phyloP scores from a whole-genome alignment of 441 rosid species.

The Hura crepitans region DNA sequence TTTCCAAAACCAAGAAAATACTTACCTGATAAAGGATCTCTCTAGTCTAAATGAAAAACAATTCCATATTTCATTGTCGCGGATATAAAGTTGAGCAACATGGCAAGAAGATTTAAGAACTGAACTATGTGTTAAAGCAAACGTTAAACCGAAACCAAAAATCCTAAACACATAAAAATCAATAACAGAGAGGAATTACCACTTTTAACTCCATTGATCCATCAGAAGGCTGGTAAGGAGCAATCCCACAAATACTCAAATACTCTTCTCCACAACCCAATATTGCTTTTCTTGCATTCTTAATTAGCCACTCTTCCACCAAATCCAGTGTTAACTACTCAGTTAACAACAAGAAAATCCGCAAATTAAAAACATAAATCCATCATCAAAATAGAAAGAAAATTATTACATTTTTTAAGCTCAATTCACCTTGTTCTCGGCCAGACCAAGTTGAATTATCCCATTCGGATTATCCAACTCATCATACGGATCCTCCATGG shows the following conservation, averaged over 20 bases:
- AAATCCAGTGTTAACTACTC: constrained; percentile 75
- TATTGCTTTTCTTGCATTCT: constrained; percentile 54
- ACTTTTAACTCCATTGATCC: constrained; percentile 67
- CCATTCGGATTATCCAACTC: constrained; percentile 51
- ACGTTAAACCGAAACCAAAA: neutral
- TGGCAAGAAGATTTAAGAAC: neutral
- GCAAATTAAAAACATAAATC: neutral
- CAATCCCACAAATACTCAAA: constrained; percentile 55
- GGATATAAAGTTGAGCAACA: neutral
- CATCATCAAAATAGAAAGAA: constrained; percentile 6
- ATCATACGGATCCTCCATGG: constrained; percentile 55
- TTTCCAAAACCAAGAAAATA: neutral
- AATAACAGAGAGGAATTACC: constrained; percentile 34
- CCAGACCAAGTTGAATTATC: constrained; percentile 59
- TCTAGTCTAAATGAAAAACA: no score
- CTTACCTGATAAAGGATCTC: no score
- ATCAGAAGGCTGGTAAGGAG: constrained; percentile 62
- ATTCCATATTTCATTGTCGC: no score
- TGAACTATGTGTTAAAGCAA: neutral
- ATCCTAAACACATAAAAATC: neutral
- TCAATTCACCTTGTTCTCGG: constrained; percentile 60
- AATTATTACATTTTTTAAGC: neutral
- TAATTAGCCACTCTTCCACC: constrained; percentile 65
- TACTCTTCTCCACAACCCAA: constrained; percentile 40
- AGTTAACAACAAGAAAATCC: neutral